These are phyloP conservation scores for Cutaneotrichosporon sp. DNA, from an alignment of 1,284 basidiomycete species.

Conservation along the genomic window DNA sequence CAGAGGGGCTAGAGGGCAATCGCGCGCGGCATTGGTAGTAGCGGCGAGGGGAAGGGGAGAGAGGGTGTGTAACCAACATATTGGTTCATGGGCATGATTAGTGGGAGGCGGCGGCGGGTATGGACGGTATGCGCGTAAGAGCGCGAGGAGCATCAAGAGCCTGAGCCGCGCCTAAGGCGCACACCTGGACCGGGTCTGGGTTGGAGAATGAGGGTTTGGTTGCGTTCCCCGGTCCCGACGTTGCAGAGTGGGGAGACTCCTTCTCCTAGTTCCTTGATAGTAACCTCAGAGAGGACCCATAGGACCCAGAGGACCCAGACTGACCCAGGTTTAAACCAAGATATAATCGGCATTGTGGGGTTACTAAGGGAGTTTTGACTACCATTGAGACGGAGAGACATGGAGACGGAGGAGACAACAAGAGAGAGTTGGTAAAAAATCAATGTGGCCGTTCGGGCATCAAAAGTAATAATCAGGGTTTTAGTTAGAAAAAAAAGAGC, in stretches of 20 bases:
- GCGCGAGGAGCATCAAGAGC: neutral
- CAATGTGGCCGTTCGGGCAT: too few relatives aligned
- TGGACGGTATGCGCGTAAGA: neutral
- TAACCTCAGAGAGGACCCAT: neutral
- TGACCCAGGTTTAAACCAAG: too few relatives aligned
- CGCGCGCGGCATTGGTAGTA: neutral
- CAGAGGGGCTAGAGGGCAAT: constrained; percentile 3
- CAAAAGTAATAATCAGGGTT: neutral
- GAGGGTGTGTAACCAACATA: constrained; percentile 7
- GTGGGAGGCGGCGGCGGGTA: neutral
- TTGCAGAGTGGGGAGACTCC: neutral
- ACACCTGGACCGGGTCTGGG: neutral
- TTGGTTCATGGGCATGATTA: neutral
- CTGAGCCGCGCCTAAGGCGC: neutral
- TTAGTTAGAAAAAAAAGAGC: neutral
- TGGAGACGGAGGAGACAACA: too few relatives aligned
- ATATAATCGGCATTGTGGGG: too few relatives aligned
- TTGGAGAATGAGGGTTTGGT: constrained; percentile 1
- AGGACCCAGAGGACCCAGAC: neutral
- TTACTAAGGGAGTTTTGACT: too few relatives aligned
- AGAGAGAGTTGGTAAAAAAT: too few relatives aligned
- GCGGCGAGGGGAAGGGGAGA: neutral
- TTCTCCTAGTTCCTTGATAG: neutral
- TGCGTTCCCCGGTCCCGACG: neutral
- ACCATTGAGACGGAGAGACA: too few relatives aligned